Percentiles rank a stretch among this genome's conserved stretches.
These are phyloP conservation scores for Cucurbita moschata DNA, from an alignment of 306 rosid species.

Conservation along the genomic window DNA sequence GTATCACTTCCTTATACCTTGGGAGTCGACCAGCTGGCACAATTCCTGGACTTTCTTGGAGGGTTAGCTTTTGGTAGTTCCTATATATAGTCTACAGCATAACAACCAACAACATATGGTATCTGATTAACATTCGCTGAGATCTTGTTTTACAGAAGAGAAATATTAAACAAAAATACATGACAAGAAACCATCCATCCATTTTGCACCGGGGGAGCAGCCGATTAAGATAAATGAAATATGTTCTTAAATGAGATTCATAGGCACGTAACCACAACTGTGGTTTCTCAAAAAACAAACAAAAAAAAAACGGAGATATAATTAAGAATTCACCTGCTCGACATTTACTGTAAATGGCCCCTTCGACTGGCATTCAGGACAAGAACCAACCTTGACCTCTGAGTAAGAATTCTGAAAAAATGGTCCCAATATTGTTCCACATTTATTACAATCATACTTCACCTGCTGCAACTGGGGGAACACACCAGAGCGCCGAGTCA, in stretches of 20 bases:
- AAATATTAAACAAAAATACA: not conserved
- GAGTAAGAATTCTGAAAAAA: conserved; percentile 94
- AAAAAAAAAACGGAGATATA: not conserved
- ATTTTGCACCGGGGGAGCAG: not conserved
- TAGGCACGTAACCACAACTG: not conserved
- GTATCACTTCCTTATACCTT: conserved; percentile 92
- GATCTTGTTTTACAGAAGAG: not conserved
- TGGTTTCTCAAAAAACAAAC: not conserved
- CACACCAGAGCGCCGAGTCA: conserved; percentile 92
- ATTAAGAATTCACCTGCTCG: conserved; percentile 56
- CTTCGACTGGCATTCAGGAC: conserved; percentile 95
- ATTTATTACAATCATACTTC: conserved; percentile 88
- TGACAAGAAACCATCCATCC: not conserved
- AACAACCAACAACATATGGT: not conserved
- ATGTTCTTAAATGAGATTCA: not conserved
- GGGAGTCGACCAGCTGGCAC: conserved; percentile 99
- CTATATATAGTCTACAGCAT: conserved; percentile 73
- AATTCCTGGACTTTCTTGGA: conserved; percentile 98
- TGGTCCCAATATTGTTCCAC: conserved; percentile 83
- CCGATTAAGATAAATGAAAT: not conserved
- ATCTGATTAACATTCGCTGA: not conserved
- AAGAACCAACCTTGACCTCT: conserved; percentile 94
- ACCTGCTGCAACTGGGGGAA: conserved; percentile 98
- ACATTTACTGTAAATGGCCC: conserved; percentile 89
- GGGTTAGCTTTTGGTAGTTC: conserved; percentile 92